Base-by-base conservation (phyloP, 2,329 filamentous ascomycete species). In the Stemphylium vesicarium region DNA sequence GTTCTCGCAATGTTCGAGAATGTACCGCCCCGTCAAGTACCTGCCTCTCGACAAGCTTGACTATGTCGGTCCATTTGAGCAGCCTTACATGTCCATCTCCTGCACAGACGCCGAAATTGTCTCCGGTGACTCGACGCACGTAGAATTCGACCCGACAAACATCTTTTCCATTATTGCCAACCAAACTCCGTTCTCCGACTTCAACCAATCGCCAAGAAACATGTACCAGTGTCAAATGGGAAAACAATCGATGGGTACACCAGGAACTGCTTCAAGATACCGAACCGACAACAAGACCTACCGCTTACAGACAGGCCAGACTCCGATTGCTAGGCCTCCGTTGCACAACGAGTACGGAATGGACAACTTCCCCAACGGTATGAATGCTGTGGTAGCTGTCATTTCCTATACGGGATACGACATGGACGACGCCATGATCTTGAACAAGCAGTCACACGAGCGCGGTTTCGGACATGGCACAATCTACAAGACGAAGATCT, bases 351-450 rank as follows among this genome's bases (percentile, higher is more conserved):
- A 91, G 16, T 99, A 99, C 71, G 95, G 94, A 16, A 88, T 98
- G 57, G 95, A 99, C 79, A 98, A 98, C 77, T 99, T 97, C 76
- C 95, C 95, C 50, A 97, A 98, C 73, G 95, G 95, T 24, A 93
- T 87, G 70, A 99, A 99, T 70, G 92, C 92, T 8, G 88, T 98
- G 35, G 95, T 99, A 54, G 95, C 95, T 55, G 96, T 99, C 75
- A 96, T 99, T 61, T 97, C 94, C 0, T 99, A 99, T 77, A 98
- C 94, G 2, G 95, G 94, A 46, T 99, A 98, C 79, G 95, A 99
- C 83, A 99, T 99, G 95, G 95, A 99, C 82, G 95, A 99, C 79
- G 95, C 95, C 74, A 98, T 98, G 94, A 98, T 99, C 73, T 83
- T 99, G 73, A 98, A 98, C 82, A 98, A 98, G 76, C 96, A 92